phyloP scores from a whole-genome alignment of 1,284 basidiomycete genomes.

The Boletellus dicymbophilus region DNA sequence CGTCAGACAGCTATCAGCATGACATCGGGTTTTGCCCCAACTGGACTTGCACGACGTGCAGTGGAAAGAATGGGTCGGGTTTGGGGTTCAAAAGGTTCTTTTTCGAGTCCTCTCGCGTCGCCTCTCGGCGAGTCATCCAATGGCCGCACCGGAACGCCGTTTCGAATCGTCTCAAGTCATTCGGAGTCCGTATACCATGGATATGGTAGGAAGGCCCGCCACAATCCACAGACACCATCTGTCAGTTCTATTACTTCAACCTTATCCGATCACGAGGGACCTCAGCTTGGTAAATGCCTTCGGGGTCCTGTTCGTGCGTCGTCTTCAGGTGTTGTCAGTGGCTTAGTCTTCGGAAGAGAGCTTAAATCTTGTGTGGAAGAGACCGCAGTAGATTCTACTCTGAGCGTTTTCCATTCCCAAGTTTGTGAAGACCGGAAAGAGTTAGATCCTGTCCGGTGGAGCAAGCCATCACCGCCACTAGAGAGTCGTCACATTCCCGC shows the following conservation, averaged over 20 bases:
- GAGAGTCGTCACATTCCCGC: constrained; percentile 67
- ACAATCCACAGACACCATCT: constrained; percentile 60
- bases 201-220: constrained; percentile 39
- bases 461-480: constrained; percentile 37
- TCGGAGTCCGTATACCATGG: constrained; percentile 17
- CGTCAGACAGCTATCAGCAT: constrained; percentile 73
- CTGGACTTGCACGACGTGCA: constrained; percentile 72
- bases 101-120: constrained; percentile 41
- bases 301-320: constrained; percentile 50
- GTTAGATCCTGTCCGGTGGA: constrained; percentile 17
- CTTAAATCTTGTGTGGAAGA: constrained; percentile 59
- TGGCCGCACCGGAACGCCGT: constrained; percentile 31
- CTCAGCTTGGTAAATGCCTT: constrained; percentile 54
- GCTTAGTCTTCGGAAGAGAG: constrained; percentile 66
- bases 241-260: constrained; percentile 53
- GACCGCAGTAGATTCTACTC: constrained; percentile 47
- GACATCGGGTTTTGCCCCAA: constrained; percentile 62
- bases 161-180: constrained; percentile 40
- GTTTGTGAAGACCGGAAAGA: constrained; percentile 21
- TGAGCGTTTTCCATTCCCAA: constrained; percentile 20
- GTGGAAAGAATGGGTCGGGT: constrained; percentile 74
- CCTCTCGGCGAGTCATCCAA: constrained; percentile 35
- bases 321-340: constrained; percentile 39
- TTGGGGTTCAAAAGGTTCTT: constrained; percentile 52
- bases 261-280: constrained; percentile 57